phyloP scores from a whole-genome alignment of 2,329 filamentous ascomycete species.

The Exophiala sideris region DNA sequence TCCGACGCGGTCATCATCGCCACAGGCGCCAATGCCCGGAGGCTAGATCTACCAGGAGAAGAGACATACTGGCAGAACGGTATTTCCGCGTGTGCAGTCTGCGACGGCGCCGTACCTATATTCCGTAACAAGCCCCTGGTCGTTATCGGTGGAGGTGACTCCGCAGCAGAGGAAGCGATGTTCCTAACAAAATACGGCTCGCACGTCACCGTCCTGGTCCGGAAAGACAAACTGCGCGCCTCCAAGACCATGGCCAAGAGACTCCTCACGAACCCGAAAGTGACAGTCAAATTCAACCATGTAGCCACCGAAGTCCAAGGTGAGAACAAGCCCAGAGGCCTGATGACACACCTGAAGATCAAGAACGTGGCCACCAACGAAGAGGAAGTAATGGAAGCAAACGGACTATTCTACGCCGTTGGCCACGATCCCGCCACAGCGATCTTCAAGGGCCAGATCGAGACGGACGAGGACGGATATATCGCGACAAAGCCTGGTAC shows the following conservation, averaged over 20 bases:
- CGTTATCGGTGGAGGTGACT: slow-evolving; percentile 95
- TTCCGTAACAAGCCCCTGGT: slow-evolving; percentile 95
- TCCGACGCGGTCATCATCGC: slow-evolving; percentile 91
- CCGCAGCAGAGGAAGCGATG: slow-evolving; percentile 92
- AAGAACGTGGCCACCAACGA: slow-evolving; percentile 73
- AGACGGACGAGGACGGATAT: slow-evolving; percentile 87
- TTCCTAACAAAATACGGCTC: slow-evolving; percentile 97
- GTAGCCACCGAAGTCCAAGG: slow-evolving; percentile 80
- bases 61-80: slow-evolving; percentile 97
- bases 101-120: slow-evolving; percentile 93
- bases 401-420: slow-evolving; percentile 94
- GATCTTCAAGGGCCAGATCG: slow-evolving; percentile 86
- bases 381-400: slow-evolving; percentile 81
- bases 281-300: slow-evolving; percentile 83
- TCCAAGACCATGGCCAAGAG: slow-evolving; percentile 89
- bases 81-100: slow-evolving; percentile 93
- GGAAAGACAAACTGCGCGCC: slow-evolving; percentile 80
- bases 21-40: slow-evolving; percentile 86
- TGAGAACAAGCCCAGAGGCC: slow-evolving; percentile 66
- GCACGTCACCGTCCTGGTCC: slow-evolving; percentile 90
- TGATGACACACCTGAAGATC: slow-evolving; percentile 85
- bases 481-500: slow-evolving; percentile 85
- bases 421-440: slow-evolving; percentile 90
- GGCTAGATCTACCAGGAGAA: slow-evolving; percentile 80
- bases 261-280: slow-evolving; percentile 78